Conservation (phyloP, 2,329 filamentous ascomycete genomes). For the Didymella glomerata region DNA sequence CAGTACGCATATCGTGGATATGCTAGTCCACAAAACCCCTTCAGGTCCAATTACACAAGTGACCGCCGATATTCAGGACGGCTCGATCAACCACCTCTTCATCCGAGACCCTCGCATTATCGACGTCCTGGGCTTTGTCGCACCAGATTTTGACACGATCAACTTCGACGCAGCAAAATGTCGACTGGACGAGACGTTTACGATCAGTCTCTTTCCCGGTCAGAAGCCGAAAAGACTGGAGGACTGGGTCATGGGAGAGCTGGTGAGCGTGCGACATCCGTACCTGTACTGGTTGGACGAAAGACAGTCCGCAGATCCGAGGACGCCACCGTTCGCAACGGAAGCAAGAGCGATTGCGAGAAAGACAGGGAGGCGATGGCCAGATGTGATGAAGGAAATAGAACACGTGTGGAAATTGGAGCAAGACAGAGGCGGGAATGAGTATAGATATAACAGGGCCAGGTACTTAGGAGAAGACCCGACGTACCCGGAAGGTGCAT, state of each 20-base stretch:
- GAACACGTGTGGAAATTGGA: conserved; percentile 25
- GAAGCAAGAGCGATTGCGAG: conserved; percentile 24
- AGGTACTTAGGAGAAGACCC: conserved; percentile 24
- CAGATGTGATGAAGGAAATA: conserved; percentile 28
- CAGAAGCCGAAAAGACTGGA: conserved; percentile 6
- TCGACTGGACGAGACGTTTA: conserved; percentile 24
- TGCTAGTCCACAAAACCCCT: conserved; percentile 17
- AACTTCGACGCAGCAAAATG: not conserved
- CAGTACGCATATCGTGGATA: conserved; percentile 16
- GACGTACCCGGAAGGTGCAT: not conserved
- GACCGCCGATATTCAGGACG: conserved; percentile 24
- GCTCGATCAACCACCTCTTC: conserved; percentile 27
- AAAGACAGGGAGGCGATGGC: conserved; percentile 13
- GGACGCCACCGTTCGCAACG: conserved; percentile 5
- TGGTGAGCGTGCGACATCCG: conserved; percentile 25
- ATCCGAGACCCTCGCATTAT: conserved; percentile 25
- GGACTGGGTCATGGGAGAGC: conserved; percentile 24
- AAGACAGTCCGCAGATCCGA: conserved; percentile 18
- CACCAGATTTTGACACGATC: conserved; percentile 13
- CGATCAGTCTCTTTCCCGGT: conserved; percentile 10
- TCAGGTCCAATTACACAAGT: conserved; percentile 19
- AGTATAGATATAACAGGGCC: conserved; percentile 18
- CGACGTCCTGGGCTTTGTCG: conserved; percentile 19
- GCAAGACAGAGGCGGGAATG: conserved; percentile 12
- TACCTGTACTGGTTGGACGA: conserved; percentile 31